phyloP scores from a whole-genome alignment of 2,329 filamentous ascomycete species.

The Pseudocercospora vitis region DNA sequence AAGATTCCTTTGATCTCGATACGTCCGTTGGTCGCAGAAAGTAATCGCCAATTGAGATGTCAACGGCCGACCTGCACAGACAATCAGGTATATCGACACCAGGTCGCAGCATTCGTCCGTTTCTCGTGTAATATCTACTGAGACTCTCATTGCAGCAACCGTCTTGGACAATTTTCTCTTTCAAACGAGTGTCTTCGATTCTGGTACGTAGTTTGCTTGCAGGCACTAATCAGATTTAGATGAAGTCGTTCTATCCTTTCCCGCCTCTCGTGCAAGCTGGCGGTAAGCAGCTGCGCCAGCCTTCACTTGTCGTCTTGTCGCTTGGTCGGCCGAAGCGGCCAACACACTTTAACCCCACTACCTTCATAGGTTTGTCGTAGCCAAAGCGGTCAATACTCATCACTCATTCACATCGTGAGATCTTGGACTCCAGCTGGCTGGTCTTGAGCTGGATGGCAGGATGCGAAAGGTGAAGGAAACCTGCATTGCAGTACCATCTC shows the following conservation, averaged over 20 bases:
- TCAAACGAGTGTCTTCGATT: slow-evolving; percentile 1
- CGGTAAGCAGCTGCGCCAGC: slow-evolving; percentile 13
- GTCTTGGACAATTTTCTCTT: not conserved
- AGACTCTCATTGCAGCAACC: too few species aligned
- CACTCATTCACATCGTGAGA: slow-evolving; percentile 16
- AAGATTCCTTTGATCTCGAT: too few species aligned
- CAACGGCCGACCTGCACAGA: too few species aligned
- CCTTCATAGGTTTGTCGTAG: too few species aligned
- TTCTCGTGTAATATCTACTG: too few species aligned
- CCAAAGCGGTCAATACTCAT: slow-evolving; percentile 11
- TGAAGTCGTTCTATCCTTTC: not conserved
- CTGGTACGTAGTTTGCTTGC: slow-evolving; percentile 1
- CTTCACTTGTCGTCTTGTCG: too few species aligned
- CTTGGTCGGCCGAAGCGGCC: not conserved
- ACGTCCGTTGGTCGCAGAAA: too few species aligned
- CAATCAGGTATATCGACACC: too few species aligned
- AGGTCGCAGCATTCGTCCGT: too few species aligned
- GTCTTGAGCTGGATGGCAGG: slow-evolving; percentile 6
- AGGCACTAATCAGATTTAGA: not conserved
- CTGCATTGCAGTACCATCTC: slow-evolving; percentile 19
- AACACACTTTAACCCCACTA: too few species aligned
- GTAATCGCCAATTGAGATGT: too few species aligned
- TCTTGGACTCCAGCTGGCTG: not conserved
- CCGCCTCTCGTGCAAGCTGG: slow-evolving; percentile 5
- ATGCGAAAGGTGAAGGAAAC: slow-evolving; percentile 9